These are phyloP conservation scores for Raphanus raphanistrum DNA, from an alignment of 345 rosid genomes.

Conservation along the genomic window DNA sequence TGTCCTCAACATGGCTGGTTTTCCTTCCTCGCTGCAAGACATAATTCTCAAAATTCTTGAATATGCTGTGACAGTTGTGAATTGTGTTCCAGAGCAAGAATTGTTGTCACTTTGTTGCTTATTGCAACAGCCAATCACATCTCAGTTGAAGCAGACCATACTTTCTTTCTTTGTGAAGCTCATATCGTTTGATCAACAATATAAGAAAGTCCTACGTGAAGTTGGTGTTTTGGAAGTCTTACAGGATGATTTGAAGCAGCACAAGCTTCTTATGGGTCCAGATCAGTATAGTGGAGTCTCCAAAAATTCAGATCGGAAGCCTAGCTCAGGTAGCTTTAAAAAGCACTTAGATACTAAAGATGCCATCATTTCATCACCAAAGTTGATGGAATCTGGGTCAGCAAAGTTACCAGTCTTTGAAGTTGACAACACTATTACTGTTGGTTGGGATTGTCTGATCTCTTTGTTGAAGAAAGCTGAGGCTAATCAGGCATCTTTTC, in stretches of 20 bases:
- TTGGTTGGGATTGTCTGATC: conserved; percentile 95
- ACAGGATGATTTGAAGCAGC: conserved; percentile 87
- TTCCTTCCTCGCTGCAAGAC: conserved; percentile 85
- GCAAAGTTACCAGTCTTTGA: conserved; percentile 76
- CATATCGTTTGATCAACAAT: conserved; percentile 88
- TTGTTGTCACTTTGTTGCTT: conserved; percentile 91
- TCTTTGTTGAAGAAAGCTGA: conserved; percentile 89
- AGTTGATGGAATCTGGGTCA: conserved; percentile 70
- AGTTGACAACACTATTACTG: conserved; percentile 63
- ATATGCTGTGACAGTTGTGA: conserved; percentile 94
- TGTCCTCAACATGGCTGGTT: conserved; percentile 84
- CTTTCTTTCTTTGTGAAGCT: conserved; percentile 93
- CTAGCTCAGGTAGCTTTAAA: conserved; percentile 75
- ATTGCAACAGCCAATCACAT: conserved; percentile 82
- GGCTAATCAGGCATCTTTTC: conserved; percentile 72
- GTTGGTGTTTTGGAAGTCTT: conserved; percentile 91
- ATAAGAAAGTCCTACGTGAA: conserved; percentile 90
- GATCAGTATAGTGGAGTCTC: conserved; percentile 48
- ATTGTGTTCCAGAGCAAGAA: conserved; percentile 98
- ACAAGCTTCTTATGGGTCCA: conserved; percentile 73
- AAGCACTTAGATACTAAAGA: conserved; percentile 75
- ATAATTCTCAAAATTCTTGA: conserved; percentile 93
- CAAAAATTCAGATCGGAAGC: conserved; percentile 53
- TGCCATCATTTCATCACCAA: conserved; percentile 83
- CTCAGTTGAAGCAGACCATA: conserved; percentile 81